Percentiles rank a stretch among this genome's conserved stretches.
Conservation (phyloP, 2,329 filamentous ascomycete species). For the Calonectria pauciramosa region DNA sequence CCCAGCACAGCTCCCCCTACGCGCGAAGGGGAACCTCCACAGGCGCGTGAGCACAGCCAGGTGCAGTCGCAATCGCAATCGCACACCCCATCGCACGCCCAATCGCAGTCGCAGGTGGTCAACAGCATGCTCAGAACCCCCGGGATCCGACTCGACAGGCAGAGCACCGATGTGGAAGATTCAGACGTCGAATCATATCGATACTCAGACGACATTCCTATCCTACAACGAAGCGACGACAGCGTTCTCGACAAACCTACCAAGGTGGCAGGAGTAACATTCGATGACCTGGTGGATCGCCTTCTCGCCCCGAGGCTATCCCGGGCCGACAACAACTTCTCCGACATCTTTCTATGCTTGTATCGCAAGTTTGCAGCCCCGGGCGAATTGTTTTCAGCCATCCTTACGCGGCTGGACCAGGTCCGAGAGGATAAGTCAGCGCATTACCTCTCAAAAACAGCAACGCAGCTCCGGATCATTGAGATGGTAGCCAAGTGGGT, state of each 20-base stretch:
- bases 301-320: slow-evolving; percentile 85
- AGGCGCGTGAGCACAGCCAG: slow-evolving; percentile 33
- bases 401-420: slow-evolving; percentile 81
- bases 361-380: slow-evolving; percentile 96
- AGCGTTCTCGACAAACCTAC: slow-evolving; percentile 64
- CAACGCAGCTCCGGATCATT: slow-evolving; percentile 86
- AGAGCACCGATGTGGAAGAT: slow-evolving; percentile 72
- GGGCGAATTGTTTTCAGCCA: slow-evolving; percentile 80
- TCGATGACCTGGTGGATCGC: slow-evolving; percentile 87
- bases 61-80: slow-evolving; percentile 17
- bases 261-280: slow-evolving; percentile 67
- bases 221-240: slow-evolving; percentile 77
- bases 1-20: slow-evolving; percentile 30
- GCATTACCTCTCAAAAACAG: slow-evolving; percentile 81
- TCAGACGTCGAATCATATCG: slow-evolving; percentile 76
- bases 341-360: slow-evolving; percentile 88
- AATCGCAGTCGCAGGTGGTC: slow-evolving; percentile 41
- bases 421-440: slow-evolving; percentile 76
- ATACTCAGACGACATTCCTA: slow-evolving; percentile 77
- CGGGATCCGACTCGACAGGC: slow-evolving; percentile 66
- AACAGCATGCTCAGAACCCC: slow-evolving; percentile 64
- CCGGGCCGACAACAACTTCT: slow-evolving; percentile 90
- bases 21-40: not conserved
- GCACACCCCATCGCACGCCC: not conserved
- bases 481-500: slow-evolving; percentile 92